Evolutionary conservation across 2,329 filamentous ascomycete genomes (phyloP), one percentile per base, ranked within the genome.

Genomic region (Onygenales sp.): DNA sequence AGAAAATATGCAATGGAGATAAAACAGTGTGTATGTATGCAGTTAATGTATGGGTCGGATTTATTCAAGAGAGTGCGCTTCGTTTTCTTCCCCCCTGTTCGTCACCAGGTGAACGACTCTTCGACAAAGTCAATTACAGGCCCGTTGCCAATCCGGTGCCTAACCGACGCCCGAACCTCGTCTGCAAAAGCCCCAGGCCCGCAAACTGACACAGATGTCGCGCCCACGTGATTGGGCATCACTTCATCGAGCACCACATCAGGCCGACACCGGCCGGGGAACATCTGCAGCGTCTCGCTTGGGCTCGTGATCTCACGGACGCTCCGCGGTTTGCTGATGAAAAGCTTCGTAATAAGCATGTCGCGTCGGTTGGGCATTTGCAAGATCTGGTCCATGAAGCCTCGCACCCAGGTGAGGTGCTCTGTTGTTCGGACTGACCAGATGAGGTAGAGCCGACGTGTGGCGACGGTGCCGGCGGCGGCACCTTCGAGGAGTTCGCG

Each of bases 341-440:
- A 85, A 4, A 85, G 73, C 61, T 81, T 77, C 56, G 85, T 78
- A 49, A 74, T 74, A 10, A 85, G 74, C 13, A 82, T 72, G 32
- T 84, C 77, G 53, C 80, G 73, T 6, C 82, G 77, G 9, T 74
- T 72, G 2, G 80, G 79, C 68, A 84, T 77, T 27, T 74, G 72
- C 39, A 85, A 71, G 56, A 85, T 81, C 61, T 79, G 71, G 65
- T 84, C 80, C 82, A 85, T 85, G 78, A 80, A 85, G 2, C 74
- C 71, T 7, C 77, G 76, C n/a, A 84, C 76, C 82, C 82, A 85
- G 60, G 79, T 74, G 13, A 85, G 74, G 50, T 77, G 75, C 53
- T 85, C 82, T 4, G 77, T 77, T 54, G 76, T 78, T 7, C 80
- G 79, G 21, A 85, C 77, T 3, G 77, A 78, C 82, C 82, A 85